Evolutionary conservation across 179 eudicot genomes (phyloP), one percentile per base, ranked within the genome.

Genomic region (Carnegiea gigantea): DNA sequence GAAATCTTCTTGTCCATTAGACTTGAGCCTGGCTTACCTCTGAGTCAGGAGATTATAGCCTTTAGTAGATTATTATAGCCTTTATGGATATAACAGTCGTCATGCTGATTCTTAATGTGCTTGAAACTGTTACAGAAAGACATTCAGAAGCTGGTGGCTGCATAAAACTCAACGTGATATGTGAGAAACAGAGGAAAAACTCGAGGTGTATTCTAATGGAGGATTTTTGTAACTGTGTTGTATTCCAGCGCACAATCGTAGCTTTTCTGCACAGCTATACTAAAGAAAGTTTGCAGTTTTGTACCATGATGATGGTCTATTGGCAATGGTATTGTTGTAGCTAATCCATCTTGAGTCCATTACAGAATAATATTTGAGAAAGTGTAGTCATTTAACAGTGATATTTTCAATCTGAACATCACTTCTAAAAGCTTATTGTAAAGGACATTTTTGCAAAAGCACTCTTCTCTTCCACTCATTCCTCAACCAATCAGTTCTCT

Each of bases 61-160:
- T 40, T 38, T 5, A 20, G n/a, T 4, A 1, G 49, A 71, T 71
- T 40, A 18, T 36, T 40, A 18, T 36, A 5, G 6, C 21, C 46
- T 33, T 18, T 38, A 14, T 33, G 1, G 53, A 8, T 51, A 18
- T 4, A 10, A 9, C 14, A 24, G 4, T 30, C 10, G 5, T 30
- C 65, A 51, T 53, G 20, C 62, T 75, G 20, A 53, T 33, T 76
- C 78, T 80, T 20, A 11, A 48, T 40, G 30, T 83, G 62, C 46
- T 79, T 49, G 44, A n/a, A 48, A 44, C 78, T 85, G 54, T 80
- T 90, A 24, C 94, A 93, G 98, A 91, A 92, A 82, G 98, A 93
- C 86, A 89, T 93, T 33, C 83, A 89, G 91, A 93, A 86, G 85
- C 88, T 92, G 73, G 79, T 93, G 72, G 96, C 96, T 6, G 94